Conservation (phyloP, 1,139 yeast species). For the Yamadazyma conglobata region DNA sequence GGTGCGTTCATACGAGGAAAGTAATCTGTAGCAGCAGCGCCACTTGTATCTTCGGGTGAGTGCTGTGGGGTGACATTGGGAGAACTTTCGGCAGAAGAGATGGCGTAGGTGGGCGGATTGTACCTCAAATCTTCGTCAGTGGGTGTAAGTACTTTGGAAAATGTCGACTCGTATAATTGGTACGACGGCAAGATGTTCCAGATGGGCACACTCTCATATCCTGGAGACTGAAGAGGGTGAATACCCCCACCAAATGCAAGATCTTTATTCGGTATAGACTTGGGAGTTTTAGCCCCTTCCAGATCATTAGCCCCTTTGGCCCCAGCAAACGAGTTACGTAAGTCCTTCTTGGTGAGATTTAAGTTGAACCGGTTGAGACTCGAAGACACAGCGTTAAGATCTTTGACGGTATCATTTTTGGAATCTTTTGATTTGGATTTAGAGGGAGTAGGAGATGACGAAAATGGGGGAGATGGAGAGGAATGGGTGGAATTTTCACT, state of each 20-base stretch:
- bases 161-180: slow-evolving; percentile 39
- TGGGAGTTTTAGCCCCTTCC: too few relatives aligned
- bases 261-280: neutral
- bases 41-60: too few relatives aligned
- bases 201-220: slow-evolving; percentile 18
- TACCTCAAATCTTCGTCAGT: slow-evolving; percentile 28
- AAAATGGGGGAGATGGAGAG: too few relatives aligned
- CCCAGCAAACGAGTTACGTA: too few relatives aligned
- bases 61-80: neutral
- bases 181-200: slow-evolving; percentile 42
- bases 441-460: too few relatives aligned
- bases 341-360: slow-evolving; percentile 2
- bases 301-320: slow-evolving; percentile 1
- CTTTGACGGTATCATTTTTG: too few relatives aligned
- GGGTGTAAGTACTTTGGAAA: slow-evolving; percentile 36
- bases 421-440: too few relatives aligned
- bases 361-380: too few relatives aligned
- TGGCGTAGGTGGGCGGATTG: slow-evolving; percentile 37
- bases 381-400: too few relatives aligned
- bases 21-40: too few relatives aligned
- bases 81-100: neutral
- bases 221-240: slow-evolving; percentile 15
- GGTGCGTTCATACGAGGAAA: too few relatives aligned
- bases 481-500: too few relatives aligned
- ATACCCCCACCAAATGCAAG: slow-evolving; percentile 2